These are phyloP conservation scores for Fusarium sublunatum DNA, from an alignment of 2,329 filamentous ascomycete species.

Conservation along the genomic window DNA sequence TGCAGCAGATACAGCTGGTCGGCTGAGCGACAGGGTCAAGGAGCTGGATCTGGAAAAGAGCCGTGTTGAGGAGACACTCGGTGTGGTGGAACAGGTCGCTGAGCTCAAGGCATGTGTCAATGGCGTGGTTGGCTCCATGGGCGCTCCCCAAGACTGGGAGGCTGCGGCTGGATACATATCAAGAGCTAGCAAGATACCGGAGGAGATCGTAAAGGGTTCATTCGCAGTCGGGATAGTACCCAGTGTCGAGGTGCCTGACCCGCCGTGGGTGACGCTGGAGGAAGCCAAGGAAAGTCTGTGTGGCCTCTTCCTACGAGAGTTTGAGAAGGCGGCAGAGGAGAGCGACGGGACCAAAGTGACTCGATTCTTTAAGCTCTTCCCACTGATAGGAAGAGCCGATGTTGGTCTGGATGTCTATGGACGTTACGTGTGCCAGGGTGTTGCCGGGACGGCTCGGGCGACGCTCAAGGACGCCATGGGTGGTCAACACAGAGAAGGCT, in stretches of 20 bases:
- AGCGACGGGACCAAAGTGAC: constrained; percentile 92
- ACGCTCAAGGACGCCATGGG: constrained; percentile 78
- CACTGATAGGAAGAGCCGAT: constrained; percentile 87
- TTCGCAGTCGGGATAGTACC: constrained; percentile 95
- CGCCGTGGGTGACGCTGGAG: constrained; percentile 87
- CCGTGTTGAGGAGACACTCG: constrained; percentile 87
- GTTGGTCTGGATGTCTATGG: constrained; percentile 95
- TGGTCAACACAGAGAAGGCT: constrained; percentile 71
- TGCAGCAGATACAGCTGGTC: constrained; percentile 84
- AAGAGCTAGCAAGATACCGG: constrained; percentile 83
- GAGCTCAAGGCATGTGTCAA: constrained; percentile 97
- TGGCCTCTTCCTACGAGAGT: constrained; percentile 90
- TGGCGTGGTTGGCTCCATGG: constrained; percentile 95
- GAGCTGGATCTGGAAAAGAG: constrained; percentile 90
- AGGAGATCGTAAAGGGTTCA: constrained; percentile 80
- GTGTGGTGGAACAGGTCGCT: constrained; percentile 93
- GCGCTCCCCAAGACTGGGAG: constrained; percentile 98
- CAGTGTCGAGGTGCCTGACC: constrained; percentile 93
- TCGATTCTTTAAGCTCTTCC: constrained; percentile 97
- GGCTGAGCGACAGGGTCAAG: constrained; percentile 88
- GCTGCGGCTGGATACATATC: constrained; percentile 91
- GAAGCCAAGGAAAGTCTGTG: constrained; percentile 90
- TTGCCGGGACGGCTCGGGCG: constrained; percentile 82
- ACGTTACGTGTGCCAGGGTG: constrained; percentile 93
- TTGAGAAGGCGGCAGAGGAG: constrained; percentile 88